Percentiles rank a stretch among this genome's conserved stretches.
These are phyloP conservation scores for Backusella sp. DNA, from an alignment of 192 early-diverging fungal species.

Conservation along the genomic window DNA sequence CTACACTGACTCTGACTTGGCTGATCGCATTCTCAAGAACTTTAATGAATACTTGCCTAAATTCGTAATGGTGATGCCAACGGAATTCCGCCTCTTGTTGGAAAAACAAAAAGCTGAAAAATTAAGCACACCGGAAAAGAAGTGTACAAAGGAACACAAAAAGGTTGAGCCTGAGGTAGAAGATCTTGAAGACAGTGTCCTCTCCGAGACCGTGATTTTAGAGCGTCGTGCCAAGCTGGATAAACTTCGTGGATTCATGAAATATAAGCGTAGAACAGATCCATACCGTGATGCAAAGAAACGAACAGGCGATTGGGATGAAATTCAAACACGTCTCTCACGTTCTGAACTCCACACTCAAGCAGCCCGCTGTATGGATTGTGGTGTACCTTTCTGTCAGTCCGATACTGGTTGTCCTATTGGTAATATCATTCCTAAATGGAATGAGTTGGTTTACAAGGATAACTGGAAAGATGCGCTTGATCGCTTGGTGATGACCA, in stretches of 20 bases:
- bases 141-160: constrained; percentile 9
- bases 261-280: constrained; percentile 89
- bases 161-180: constrained; percentile 63
- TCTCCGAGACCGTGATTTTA: constrained; percentile 73
- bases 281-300: constrained; percentile 80
- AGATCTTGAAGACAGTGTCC: constrained; percentile 90
- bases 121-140: constrained; percentile 5
- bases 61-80: constrained; percentile 94
- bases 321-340: constrained; percentile 87
- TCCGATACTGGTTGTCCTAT: constrained; percentile 98
- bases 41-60: constrained; percentile 70
- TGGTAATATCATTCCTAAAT: constrained; percentile 98
- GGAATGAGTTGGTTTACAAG: constrained; percentile 97
- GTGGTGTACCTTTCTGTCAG: constrained; percentile 99
- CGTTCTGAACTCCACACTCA: constrained; percentile 84
- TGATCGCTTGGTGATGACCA: constrained; percentile 91
- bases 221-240: constrained; percentile 75
- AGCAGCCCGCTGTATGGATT: constrained; percentile 97
- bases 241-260: constrained; percentile 93
- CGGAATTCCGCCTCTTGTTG: constrained; percentile 85
- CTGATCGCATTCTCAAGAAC: constrained; percentile 65
- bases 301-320: constrained; percentile 89
- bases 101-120: constrained; percentile 59
- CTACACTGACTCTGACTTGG: constrained; percentile 80
- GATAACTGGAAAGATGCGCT: constrained; percentile 96